Percentiles rank a stretch among this genome's conserved stretches.
Conservation (phyloP, 2,329 filamentous ascomycete genomes). For the Verticillium klebahnii region DNA sequence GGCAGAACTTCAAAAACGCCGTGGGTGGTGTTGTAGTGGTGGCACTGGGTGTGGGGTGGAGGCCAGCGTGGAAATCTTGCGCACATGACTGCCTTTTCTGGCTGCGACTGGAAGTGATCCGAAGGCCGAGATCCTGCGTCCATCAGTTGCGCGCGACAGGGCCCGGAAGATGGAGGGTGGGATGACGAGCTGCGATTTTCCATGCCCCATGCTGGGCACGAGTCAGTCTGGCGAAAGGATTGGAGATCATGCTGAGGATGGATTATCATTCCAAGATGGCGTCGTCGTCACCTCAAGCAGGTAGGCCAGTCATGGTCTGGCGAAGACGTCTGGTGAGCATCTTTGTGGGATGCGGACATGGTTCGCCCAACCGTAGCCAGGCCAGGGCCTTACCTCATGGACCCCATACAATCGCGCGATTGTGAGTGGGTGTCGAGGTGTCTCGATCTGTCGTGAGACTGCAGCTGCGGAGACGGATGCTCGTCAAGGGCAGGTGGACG, state of each 20-base stretch:
- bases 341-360: not conserved
- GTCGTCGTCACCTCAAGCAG: not conserved
- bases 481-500: not conserved
- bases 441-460: not conserved
- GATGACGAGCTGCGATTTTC: not conserved
- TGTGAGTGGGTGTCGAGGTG: not conserved
- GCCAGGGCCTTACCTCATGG: not conserved
- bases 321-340: not conserved
- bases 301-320: not conserved
- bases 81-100: not conserved
- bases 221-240: not conserved
- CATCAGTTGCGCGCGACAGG: not conserved
- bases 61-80: not conserved
- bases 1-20: not conserved
- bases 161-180: not conserved
- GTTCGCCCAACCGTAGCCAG: not conserved
- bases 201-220: not conserved
- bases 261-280: not conserved
- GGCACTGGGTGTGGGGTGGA: not conserved
- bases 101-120: not conserved
- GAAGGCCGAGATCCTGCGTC: not conserved
- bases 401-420: not conserved
- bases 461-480: not conserved
- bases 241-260: not conserved
- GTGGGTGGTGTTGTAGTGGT: not conserved